phyloP scores from a whole-genome alignment of 164 flowering plant species.

The Sextonia rubra region DNA sequence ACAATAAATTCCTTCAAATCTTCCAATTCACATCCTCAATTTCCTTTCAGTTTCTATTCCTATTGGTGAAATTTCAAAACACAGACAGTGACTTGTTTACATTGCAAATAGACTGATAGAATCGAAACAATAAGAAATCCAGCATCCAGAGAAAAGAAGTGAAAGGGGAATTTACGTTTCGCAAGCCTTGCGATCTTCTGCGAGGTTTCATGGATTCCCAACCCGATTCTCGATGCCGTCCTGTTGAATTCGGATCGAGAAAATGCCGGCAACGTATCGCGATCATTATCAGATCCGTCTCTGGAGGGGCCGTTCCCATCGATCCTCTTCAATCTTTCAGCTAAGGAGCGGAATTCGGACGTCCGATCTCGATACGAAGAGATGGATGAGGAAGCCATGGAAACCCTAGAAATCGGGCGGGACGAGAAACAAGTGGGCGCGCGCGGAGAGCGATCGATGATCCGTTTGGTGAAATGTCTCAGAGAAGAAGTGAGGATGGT shows the following conservation, averaged over 20 bases:
- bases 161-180: constrained; percentile 34
- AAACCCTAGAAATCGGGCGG: background rate
- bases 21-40: too few species aligned
- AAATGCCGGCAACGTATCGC: constrained; percentile 17
- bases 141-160: background rate
- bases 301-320: constrained; percentile 26
- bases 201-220: constrained; percentile 64
- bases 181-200: constrained; percentile 67
- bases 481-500: background rate
- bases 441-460: too few species aligned
- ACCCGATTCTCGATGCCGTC: constrained; percentile 64
- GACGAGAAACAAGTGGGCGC: background rate
- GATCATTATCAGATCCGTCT: constrained; percentile 18
- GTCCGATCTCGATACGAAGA: constrained; percentile 72
- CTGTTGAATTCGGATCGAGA: constrained; percentile 68
- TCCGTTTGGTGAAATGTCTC: too few species aligned
- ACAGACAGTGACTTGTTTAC: background rate
- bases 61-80: background rate
- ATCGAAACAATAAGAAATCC: background rate
- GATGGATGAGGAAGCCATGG: constrained; percentile 34
- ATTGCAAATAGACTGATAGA: background rate
- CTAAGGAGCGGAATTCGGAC: constrained; percentile 65
- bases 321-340: constrained; percentile 54
- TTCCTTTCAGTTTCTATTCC: background rate
- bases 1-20: too few species aligned